Percentiles rank a stretch among this genome's conserved stretches.
phyloP scores from a whole-genome alignment of 129 eudicot species.

The Scalesia atractyloides region DNA sequence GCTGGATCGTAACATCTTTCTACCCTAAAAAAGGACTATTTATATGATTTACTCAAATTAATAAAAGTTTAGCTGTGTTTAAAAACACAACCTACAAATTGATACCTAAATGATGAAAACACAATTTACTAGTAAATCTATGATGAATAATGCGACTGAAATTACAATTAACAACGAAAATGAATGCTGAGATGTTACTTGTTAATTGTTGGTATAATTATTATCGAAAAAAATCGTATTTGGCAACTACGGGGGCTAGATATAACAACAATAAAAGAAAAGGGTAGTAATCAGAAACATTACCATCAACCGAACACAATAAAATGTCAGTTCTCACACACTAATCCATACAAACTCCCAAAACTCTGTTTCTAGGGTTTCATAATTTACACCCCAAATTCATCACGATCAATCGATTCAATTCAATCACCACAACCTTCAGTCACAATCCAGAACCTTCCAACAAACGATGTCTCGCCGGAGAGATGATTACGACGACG shows the following conservation, averaged over 20 bases:
- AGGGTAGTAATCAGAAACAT: not conserved
- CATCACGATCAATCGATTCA: conserved; percentile 5
- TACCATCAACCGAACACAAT: conserved; percentile 30
- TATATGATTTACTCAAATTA: no score
- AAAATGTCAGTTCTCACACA: conserved; percentile 26
- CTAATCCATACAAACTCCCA: conserved; percentile 30
- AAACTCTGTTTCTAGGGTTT: conserved; percentile 38
- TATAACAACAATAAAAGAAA: conserved; percentile 4
- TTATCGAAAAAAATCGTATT: no score
- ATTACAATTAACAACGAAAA: no score
- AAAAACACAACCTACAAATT: no score
- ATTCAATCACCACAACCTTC: not conserved
- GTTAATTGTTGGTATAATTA: no score
- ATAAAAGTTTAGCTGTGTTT: no score
- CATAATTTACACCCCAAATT: conserved; percentile 8
- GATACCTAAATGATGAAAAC: no score
- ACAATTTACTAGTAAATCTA: no score
- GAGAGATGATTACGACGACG: conserved; percentile 65
- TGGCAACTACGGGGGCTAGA: not conserved
- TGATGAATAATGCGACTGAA: no score
- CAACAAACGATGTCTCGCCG: conserved; percentile 55
- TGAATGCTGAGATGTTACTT: no score
- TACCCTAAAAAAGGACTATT: no score
- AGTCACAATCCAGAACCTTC: not conserved
- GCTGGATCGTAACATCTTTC: no score